A percentile compares a stretch with the other conserved stretches of the same genome.
Evolutionary conservation across 2,329 filamentous ascomycete species (phyloP).

Genomic region (Trichoderma endophyticum): DNA sequence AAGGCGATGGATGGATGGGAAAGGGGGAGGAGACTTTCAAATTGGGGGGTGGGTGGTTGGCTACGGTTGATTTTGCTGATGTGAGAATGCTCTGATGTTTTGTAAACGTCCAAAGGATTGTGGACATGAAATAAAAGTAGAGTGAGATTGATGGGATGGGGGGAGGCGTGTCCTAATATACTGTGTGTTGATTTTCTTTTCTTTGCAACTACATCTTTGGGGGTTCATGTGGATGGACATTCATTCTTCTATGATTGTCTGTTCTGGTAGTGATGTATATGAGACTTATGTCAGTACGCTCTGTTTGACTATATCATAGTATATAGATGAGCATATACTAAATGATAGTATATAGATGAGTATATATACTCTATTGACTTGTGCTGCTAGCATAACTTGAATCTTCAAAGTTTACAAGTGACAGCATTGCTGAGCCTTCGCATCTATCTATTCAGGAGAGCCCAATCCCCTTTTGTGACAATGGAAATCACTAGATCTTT

Average conservation of each 20-base stretch:
- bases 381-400: neutral
- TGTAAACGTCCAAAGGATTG: conserved; percentile 2
- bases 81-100: conserved; percentile 13
- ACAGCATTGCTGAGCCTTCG: neutral
- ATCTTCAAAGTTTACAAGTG: neutral
- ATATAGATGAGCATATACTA: neutral
- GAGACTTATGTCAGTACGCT: neutral
- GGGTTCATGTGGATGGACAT: too few species aligned
- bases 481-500: neutral
- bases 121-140: conserved; percentile 14
- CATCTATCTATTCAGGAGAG: neutral
- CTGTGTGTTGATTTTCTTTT: neutral
- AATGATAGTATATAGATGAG: neutral
- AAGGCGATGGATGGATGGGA: neutral
- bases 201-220: neutral
- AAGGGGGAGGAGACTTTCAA: neutral
- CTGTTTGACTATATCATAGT: neutral
- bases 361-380: neutral
- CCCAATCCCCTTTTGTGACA: neutral
- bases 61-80: conserved; percentile 9
- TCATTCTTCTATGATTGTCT: too few species aligned
- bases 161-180: conserved; percentile 8
- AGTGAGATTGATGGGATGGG: neutral
- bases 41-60: neutral
- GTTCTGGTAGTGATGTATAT: neutral